Conservation (phyloP, 345 rosid genomes). For the Gossypium ekmanianum region DNA sequence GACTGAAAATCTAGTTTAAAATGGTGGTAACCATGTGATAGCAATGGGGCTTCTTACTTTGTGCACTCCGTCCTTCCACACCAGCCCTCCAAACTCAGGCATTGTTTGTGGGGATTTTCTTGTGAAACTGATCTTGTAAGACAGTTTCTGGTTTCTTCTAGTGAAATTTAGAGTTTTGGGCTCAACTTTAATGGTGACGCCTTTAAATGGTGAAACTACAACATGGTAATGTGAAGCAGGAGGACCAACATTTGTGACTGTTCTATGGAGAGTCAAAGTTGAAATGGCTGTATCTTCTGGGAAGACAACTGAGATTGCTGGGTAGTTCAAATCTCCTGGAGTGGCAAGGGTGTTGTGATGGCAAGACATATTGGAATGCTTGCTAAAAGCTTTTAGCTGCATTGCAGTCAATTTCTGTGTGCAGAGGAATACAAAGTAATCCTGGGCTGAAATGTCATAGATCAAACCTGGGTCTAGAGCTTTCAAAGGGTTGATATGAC, state of each 20-base stretch:
- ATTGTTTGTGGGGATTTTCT: constrained; percentile 38
- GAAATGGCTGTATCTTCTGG: constrained; percentile 42
- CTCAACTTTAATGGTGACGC: constrained; percentile 48
- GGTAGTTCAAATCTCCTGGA: constrained; percentile 84
- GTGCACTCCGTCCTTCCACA: constrained; percentile 78
- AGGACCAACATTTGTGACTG: constrained; percentile 80
- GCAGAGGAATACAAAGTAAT: constrained; percentile 84
- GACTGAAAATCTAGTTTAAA: constrained; percentile 26
- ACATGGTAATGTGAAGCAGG: constrained; percentile 56
- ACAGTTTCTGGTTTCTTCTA: constrained; percentile 54
- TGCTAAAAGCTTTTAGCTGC: constrained; percentile 67
- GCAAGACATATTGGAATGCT: constrained; percentile 66
- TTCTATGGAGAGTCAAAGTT: constrained; percentile 45
- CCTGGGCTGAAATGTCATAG: constrained; percentile 73
- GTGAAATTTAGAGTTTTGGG: constrained; percentile 64
- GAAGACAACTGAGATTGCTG: constrained; percentile 76
- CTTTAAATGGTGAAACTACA: constrained; percentile 61
- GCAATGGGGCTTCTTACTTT: constrained; percentile 79
- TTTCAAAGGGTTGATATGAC: constrained; percentile 71
- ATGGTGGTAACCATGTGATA: constrained; percentile 57
- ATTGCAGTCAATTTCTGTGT: constrained; percentile 50
- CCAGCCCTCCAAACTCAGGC: constrained; percentile 78
- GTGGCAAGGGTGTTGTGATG: constrained; percentile 37
- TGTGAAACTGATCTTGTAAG: constrained; percentile 62
- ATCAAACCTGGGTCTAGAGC: constrained; percentile 84